A percentile compares a stretch with the other conserved stretches of the same genome.
These are phyloP conservation scores for Litsea cubeba DNA, from an alignment of 164 flowering plant species.

Conservation along the genomic window DNA sequence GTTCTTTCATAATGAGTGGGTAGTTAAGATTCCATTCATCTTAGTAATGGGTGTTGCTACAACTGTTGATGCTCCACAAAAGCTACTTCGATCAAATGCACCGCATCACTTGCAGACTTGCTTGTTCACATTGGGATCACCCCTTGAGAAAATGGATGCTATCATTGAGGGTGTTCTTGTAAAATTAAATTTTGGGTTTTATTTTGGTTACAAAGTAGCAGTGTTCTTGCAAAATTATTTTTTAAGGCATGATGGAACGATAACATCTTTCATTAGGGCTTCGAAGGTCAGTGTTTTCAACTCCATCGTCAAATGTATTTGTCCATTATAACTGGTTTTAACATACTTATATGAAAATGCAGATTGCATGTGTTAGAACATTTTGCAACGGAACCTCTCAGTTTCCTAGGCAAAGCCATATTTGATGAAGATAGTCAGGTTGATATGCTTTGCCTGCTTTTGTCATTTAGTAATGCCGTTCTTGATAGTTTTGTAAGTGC, in stretches of 20 bases:
- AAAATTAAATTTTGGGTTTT: slow-evolving; percentile 46
- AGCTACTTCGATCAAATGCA: slow-evolving; percentile 49
- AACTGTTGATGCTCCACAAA: slow-evolving; percentile 61
- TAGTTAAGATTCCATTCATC: slow-evolving; percentile 65
- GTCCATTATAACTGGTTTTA: not conserved
- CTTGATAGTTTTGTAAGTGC: not conserved
- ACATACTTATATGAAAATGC: slow-evolving; percentile 12
- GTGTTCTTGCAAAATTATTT: slow-evolving; percentile 73
- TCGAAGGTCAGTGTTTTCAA: slow-evolving; percentile 47
- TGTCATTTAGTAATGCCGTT: not conserved
- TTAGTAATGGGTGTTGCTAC: slow-evolving; percentile 81
- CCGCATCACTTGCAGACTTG: slow-evolving; percentile 40
- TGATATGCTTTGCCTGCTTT: slow-evolving; percentile 1
- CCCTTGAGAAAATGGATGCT: slow-evolving; percentile 79
- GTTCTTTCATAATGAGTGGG: slow-evolving; percentile 63
- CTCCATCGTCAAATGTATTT: not conserved
- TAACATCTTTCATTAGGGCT: slow-evolving; percentile 79
- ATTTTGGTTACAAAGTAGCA: slow-evolving; percentile 63
- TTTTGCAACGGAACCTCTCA: slow-evolving; percentile 58
- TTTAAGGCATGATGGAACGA: slow-evolving; percentile 75
- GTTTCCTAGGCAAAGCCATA: slow-evolving; percentile 38
- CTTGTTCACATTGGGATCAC: slow-evolving; percentile 65
- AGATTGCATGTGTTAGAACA: slow-evolving; percentile 81
- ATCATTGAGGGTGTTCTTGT: slow-evolving; percentile 65
- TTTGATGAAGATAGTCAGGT: slow-evolving; percentile 45